These are phyloP conservation scores for Hypoxylon lienhwacheense DNA, from an alignment of 495 filamentous ascomycete genomes.

Conservation along the genomic window DNA sequence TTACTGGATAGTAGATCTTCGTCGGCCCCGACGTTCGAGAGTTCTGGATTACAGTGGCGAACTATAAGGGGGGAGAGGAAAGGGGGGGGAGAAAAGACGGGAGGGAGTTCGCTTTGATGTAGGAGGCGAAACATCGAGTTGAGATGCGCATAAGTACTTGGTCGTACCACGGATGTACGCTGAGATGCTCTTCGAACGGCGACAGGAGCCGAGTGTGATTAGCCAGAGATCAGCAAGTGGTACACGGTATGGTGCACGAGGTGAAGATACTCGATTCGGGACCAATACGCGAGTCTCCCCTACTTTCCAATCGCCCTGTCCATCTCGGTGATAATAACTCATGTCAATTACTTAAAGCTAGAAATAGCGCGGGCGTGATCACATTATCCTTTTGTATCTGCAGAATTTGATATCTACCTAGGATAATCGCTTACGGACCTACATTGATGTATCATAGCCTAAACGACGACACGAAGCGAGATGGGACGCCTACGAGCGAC, in stretches of 20 bases:
- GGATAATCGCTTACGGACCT: neutral
- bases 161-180: constrained; percentile 13
- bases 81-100: too few species aligned
- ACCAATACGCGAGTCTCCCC: constrained; percentile 5
- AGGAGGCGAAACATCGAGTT: constrained; percentile 4
- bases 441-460: neutral
- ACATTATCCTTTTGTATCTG: constrained; percentile 2
- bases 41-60: constrained; percentile 18
- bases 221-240: neutral
- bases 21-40: constrained; percentile 9
- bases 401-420: neutral
- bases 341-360: constrained; percentile 1
- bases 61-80: constrained; percentile 4
- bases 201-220: neutral
- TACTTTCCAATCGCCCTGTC: constrained; percentile 1
- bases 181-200: constrained; percentile 1
- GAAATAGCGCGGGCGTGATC: neutral
- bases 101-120: constrained; percentile 1
- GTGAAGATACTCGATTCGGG: constrained; percentile 9
- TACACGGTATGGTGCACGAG: constrained; percentile 14
- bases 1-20: constrained; percentile 23
- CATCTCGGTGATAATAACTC: constrained; percentile 2
- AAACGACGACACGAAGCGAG: constrained; percentile 4
- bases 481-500: too few species aligned
- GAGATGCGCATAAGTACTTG: constrained; percentile 6